Conservation (phyloP, 73 alveolate genomes). For the Paramecium caudatum region DNA sequence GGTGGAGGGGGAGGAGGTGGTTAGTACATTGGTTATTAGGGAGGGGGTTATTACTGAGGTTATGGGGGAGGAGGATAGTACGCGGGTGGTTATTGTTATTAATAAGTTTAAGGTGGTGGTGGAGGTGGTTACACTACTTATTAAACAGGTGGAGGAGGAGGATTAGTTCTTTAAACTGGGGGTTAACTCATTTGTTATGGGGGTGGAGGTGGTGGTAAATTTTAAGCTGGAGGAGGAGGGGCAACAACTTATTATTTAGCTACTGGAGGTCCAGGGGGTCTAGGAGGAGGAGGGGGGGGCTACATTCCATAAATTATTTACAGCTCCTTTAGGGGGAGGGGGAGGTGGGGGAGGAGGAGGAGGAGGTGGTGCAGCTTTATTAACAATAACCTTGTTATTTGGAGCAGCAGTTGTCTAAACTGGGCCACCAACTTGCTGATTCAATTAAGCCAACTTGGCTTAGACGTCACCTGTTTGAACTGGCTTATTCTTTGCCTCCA, state of each 20-base stretch:
- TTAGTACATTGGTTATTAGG: not conserved
- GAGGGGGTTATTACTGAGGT: not conserved
- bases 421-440: not conserved
- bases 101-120: not conserved
- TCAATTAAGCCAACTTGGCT: constrained; percentile 15
- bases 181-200: not conserved
- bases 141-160: constrained; percentile 19
- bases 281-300: constrained; percentile 56
- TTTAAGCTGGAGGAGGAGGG: constrained; percentile 24
- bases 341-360: constrained; percentile 55
- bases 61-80: not conserved
- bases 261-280: constrained; percentile 25
- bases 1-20: not conserved
- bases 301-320: not conserved
- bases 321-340: constrained; percentile 47
- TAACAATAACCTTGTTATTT: constrained; percentile 10
- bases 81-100: not conserved
- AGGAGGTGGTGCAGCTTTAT: constrained; percentile 40
- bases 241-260: not conserved
- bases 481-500: constrained; percentile 28
- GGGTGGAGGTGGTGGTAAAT: constrained; percentile 34
- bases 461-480: not conserved
- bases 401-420: not conserved
- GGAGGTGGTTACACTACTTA: constrained; percentile 1
- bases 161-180: not conserved